Evolutionary conservation across 2,329 filamentous ascomycete genomes (phyloP), one percentile per base, ranked within the genome.

Genomic region (Penicillium sp.): DNA sequence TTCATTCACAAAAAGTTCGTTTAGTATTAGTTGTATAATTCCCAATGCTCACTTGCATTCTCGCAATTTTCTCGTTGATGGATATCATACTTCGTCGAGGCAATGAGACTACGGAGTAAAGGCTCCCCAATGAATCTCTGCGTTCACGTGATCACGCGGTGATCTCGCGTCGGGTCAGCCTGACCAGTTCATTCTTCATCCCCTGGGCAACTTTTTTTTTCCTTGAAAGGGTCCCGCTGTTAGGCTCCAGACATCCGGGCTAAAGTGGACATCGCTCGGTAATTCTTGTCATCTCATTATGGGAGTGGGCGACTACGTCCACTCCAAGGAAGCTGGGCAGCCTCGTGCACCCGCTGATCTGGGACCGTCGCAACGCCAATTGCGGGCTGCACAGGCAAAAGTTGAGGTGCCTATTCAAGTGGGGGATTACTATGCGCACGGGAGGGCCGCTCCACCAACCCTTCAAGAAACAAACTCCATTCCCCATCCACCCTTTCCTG

Each of bases 301-400:
- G 75, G 74, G 72, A 35, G 73, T 77, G 52, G 74, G 73, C 54
- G 75, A 77, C 58, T 77, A 75, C 65, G 65, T 77, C 57, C 75
- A 75, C 60, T 70, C 73, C 51, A 75, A 70, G 62, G 70, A 74
- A 61, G 68, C 64, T 47, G 68, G 66, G 56, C 70, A 69, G 52
- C 65, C 59, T 59, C 70, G 66, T 55, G 62, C 68, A 49, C 52
- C 60, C 19, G 57, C 60, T 41, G 63, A 60, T 56, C 58, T 69
- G 22, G 62, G 57, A 26, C 44, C 63, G 24, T 66, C 59, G 31
- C 68, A 68, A 55, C 68, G 74, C 54, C 67, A 73, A 55, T 57
- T 66, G 39, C 60, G 71, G 56, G 72, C 72, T 13, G 73, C 73
- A 31, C 68, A 72, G 57, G 73, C 70, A 14, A 70, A 69, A 56